These are phyloP conservation scores for Ustilago lituana DNA, from an alignment of 1,284 basidiomycete species.

Conservation along the genomic window DNA sequence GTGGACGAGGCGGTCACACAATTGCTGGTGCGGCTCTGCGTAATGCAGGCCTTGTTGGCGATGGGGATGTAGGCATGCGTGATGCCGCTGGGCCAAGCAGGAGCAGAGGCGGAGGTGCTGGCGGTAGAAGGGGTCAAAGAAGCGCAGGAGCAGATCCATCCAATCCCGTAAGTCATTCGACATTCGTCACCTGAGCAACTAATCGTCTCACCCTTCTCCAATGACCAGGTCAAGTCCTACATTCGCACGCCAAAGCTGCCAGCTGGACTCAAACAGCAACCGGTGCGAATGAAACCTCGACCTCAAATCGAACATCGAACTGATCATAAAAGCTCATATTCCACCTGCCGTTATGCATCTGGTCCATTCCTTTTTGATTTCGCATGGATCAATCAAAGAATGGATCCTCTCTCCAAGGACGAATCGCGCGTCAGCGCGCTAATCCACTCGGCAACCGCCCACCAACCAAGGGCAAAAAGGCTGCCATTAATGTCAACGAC, in stretches of 20 bases:
- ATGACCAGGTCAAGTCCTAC: neutral
- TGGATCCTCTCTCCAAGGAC: slow-evolving; percentile 31
- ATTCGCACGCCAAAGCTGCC: no score
- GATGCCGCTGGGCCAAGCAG: slow-evolving; percentile 45
- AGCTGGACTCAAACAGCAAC: no score
- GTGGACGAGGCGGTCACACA: slow-evolving; percentile 35
- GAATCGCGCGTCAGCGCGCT: slow-evolving; percentile 36
- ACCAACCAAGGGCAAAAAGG: slow-evolving; percentile 27
- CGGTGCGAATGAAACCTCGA: no score
- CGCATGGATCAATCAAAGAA: slow-evolving; percentile 18
- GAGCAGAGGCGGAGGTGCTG: slow-evolving; percentile 24
- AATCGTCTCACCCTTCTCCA: neutral
- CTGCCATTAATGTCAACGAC: slow-evolving; percentile 44
- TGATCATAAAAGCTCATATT: neutral
- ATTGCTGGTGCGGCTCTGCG: slow-evolving; percentile 48
- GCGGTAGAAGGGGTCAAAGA: slow-evolving; percentile 25
- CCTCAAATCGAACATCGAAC: neutral
- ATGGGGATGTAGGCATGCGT: slow-evolving; percentile 47
- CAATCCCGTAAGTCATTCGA: slow-evolving; percentile 39
- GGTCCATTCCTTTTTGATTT: no score
- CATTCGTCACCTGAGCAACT: neutral
- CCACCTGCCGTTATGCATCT: neutral
- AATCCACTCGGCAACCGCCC: slow-evolving; percentile 48
- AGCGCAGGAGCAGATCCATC: slow-evolving; percentile 28
- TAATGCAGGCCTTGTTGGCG: slow-evolving; percentile 40